Evolutionary conservation across 495 filamentous ascomycete genomes (phyloP), one percentile per base, ranked within the genome.

Genomic region (Mytilinidion resinicola): DNA sequence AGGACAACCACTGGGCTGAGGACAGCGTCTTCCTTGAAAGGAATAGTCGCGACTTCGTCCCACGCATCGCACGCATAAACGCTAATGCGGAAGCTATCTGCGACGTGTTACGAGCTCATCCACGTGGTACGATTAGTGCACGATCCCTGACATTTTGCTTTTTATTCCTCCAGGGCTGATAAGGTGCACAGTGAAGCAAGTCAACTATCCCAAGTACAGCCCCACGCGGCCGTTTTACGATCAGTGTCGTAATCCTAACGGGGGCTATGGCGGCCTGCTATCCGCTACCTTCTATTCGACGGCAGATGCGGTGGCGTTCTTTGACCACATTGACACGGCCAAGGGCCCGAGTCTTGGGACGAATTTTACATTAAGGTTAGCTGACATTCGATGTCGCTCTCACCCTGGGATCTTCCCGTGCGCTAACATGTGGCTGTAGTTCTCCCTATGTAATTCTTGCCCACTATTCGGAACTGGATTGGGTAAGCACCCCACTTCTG

Each of bases 331-430:
- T 8, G 86, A 96, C 62, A 91, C 90, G 0, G 82, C 86, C 35
- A 98, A 98, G 71, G 93, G 93, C 0, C 93, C 93, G 0, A 96
- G 92, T 68, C 78, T 98, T 20, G 93, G 93, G 0, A 97, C 95
- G 0, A 98, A 98, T 66, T 97, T 99, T 71, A 97, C 93, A 0
- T 75, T 99, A 48, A 85, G 77, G 81, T 82, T 20, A 48, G 53
- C 10, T 39, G 30, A 34, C 36, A 39, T 39, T 49, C 46, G 14
- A 8, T 8, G 21, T 25, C 25, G 2, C 6, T 25, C 17, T 48
- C 46, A 8, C 19, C 37, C 25, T 17, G 15, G 51, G 25, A 38
- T 37, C n/a, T 15, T 35, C 15, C 37, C 34, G 20, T 14, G 34
- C 19, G 34, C 66, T 70, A 53, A 72, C 53, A 30, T 30, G 1